A percentile compares a stretch with the other conserved stretches of the same genome.
Evolutionary conservation across 305 asterid genomes (phyloP).

Genomic region (Salvia sclarea): DNA sequence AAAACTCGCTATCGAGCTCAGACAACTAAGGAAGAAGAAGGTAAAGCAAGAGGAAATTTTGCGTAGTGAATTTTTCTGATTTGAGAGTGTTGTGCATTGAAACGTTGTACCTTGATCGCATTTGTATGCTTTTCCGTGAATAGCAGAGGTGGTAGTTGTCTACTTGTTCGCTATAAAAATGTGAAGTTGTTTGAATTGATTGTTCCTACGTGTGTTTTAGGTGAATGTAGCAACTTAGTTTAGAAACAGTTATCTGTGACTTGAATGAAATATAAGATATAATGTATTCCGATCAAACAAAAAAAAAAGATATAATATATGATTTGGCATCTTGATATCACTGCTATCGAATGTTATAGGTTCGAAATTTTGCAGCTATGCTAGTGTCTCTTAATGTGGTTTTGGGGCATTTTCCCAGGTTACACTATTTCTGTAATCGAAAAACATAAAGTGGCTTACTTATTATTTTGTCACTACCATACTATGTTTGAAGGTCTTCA

Average conservation of each 20-base stretch:
- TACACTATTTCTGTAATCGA: neutral
- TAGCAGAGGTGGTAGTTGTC: constrained; percentile 8
- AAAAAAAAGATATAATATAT: neutral
- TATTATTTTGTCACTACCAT: neutral
- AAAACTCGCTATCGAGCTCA: constrained; percentile 68
- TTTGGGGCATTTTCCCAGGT: too few relatives aligned
- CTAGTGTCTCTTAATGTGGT: neutral
- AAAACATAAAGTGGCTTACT: neutral
- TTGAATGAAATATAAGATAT: neutral
- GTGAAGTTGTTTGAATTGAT: constrained; percentile 10
- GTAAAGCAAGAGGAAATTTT: too few relatives aligned
- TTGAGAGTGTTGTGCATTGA: neutral
- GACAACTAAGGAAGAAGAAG: constrained; percentile 85
- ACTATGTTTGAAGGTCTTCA: neutral
- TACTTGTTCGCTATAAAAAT: neutral
- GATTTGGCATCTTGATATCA: neutral
- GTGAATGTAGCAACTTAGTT: constrained; percentile 7
- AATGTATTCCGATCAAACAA: too few relatives aligned
- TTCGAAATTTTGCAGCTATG: neutral
- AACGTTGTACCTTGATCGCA: constrained; percentile 21
- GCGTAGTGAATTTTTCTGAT: too few relatives aligned
- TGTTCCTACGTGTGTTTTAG: neutral
- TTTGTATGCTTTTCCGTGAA: constrained; percentile 15
- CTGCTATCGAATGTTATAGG: neutral
- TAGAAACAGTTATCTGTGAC: constrained; percentile 1